Conservation (phyloP, 2,329 filamentous ascomycete genomes). For the Stenocarpella maydis region DNA sequence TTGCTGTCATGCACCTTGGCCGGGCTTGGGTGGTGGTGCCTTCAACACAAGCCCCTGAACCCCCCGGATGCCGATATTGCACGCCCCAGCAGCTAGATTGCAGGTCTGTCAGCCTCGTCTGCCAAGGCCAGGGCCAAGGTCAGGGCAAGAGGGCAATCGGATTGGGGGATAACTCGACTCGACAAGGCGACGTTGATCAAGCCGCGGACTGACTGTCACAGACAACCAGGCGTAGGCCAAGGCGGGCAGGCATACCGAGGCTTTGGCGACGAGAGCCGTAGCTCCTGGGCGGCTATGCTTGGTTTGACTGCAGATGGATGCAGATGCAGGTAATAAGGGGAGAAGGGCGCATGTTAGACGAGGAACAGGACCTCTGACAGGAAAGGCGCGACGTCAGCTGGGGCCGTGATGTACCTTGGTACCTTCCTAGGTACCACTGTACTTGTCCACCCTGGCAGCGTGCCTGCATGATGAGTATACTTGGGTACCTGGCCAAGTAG, state of each 20-base stretch:
- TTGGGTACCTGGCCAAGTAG: background rate
- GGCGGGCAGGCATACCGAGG: background rate
- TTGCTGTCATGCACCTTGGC: slow-evolving; percentile 2
- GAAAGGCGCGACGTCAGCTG: background rate
- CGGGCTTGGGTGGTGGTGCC: background rate
- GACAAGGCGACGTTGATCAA: background rate
- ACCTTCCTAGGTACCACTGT: too few species aligned
- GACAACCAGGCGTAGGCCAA: background rate
- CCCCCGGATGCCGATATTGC: slow-evolving; percentile 9
- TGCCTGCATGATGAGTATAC: background rate
- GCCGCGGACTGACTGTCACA: background rate
- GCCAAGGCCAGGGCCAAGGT: slow-evolving; percentile 9
- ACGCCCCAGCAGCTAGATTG: slow-evolving; percentile 17
- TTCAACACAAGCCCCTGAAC: slow-evolving; percentile 20
- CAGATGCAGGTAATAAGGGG: background rate
- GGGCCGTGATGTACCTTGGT: background rate
- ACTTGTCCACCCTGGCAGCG: background rate
- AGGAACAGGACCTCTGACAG: too few species aligned
- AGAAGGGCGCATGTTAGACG: too few species aligned
- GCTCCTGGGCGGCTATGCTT: slow-evolving; percentile 10
- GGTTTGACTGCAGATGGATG: background rate
- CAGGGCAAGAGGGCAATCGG: slow-evolving; percentile 13
- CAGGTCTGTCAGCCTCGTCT: slow-evolving; percentile 17
- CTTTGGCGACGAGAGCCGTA: slow-evolving; percentile 1
- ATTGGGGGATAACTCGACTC: background rate